Percentiles rank a stretch among this genome's conserved stretches.
Conservation (phyloP, 768 basidiomycete genomes). For the Tulasnella sp. region DNA sequence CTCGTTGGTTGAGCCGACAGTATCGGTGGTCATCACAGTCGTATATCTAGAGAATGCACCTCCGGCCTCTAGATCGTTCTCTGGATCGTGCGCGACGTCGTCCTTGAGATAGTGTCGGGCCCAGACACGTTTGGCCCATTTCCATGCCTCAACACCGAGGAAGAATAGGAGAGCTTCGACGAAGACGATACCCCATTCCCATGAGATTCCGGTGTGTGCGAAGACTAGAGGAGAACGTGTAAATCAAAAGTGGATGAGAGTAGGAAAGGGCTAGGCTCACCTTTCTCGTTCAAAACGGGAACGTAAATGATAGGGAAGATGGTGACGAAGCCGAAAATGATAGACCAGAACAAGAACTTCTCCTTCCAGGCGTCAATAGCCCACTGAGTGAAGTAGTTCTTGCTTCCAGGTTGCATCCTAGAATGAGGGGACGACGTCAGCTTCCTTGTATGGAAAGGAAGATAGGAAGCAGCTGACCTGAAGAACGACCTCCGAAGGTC, state of each 20-base stretch:
- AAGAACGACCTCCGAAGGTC: constrained; percentile 42
- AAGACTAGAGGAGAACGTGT: constrained; percentile 40
- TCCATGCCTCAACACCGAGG: constrained; percentile 36
- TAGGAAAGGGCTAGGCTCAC: not conserved
- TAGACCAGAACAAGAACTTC: constrained; percentile 44
- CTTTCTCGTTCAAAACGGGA: constrained; percentile 41
- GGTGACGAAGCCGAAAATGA: constrained; percentile 42
- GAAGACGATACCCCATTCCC: constrained; percentile 49
- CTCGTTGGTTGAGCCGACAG: not conserved
- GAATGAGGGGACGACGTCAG: constrained; percentile 35
- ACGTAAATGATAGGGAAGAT: constrained; percentile 49
- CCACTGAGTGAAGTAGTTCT: constrained; percentile 41
- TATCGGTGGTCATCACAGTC: not conserved
- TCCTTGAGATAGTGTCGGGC: constrained; percentile 7
- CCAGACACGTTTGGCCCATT: constrained; percentile 31
- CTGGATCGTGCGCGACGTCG: not conserved
- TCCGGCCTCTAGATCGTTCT: constrained; percentile 29
- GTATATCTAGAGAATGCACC: constrained; percentile 32
- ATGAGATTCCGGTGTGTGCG: constrained; percentile 43
- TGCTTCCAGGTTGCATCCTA: constrained; percentile 43
- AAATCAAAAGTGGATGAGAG: not conserved
- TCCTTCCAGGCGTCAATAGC: constrained; percentile 43
- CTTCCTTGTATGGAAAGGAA: constrained; percentile 1
- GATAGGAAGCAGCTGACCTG: constrained; percentile 39
- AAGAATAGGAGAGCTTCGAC: constrained; percentile 39